phyloP scores from a whole-genome alignment of 306 rosid species.

The Medicago arabica region DNA sequence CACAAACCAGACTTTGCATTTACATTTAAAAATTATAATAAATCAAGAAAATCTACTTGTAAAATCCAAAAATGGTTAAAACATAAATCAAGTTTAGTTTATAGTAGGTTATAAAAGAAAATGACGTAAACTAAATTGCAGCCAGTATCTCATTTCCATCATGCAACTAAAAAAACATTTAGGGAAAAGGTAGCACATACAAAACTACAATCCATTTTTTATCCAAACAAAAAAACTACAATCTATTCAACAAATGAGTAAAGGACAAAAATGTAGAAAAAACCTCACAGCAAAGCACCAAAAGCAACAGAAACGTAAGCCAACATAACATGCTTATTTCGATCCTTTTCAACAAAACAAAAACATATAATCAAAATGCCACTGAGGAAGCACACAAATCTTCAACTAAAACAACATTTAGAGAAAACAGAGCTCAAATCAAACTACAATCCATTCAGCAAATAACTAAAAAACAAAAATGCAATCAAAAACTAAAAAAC shows the following conservation, averaged over 20 bases:
- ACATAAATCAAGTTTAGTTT: background rate
- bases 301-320: background rate
- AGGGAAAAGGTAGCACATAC: background rate
- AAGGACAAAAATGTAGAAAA: background rate
- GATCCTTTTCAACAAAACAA: background rate
- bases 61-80: conserved; percentile 5
- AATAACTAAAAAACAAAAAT: background rate
- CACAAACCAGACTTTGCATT: background rate
- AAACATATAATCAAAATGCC: background rate
- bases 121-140: background rate
- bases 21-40: background rate
- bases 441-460: conserved; percentile 4
- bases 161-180: background rate
- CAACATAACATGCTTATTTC: background rate
- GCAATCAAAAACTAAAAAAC: background rate
- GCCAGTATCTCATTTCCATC: background rate
- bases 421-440: conserved; percentile 8
- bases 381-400: background rate
- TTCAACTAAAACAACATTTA: background rate
- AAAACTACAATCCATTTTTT: background rate
- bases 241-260: no score
- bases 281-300: background rate
- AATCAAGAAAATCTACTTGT: conserved; percentile 1
- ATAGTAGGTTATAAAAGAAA: background rate
- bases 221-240: background rate